Evolutionary conservation across 441 rosid species (phyloP).

Genomic region (Croton laevigatus): DNA sequence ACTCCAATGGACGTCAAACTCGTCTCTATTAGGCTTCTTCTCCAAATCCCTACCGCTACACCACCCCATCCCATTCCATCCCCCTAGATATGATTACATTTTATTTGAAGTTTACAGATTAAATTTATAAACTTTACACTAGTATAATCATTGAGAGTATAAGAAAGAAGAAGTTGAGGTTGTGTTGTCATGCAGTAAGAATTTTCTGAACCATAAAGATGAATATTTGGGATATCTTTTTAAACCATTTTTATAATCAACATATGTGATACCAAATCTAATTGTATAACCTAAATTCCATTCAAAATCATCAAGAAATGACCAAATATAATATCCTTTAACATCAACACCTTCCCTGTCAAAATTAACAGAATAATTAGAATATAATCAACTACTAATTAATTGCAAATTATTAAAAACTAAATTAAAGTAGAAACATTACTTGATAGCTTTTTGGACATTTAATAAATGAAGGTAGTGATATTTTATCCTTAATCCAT

Average conservation of each 20-base stretch:
- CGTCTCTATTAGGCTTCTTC: too few relatives aligned
- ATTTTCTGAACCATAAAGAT: constrained; percentile 29
- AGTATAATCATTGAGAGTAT: neutral
- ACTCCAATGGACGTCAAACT: too few relatives aligned
- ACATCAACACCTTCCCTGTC: constrained; percentile 35
- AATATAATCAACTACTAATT: neutral
- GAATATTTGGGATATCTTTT: constrained; percentile 32
- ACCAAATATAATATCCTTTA: constrained; percentile 34
- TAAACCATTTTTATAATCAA: constrained; percentile 29
- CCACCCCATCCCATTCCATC: too few relatives aligned
- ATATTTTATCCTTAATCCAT: constrained; percentile 26
- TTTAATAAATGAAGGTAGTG: constrained; percentile 33
- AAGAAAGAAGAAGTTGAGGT: constrained; percentile 1
- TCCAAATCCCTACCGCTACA: too few relatives aligned
- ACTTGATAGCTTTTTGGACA: constrained; percentile 34
- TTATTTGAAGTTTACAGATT: too few relatives aligned
- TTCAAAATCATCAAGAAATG: constrained; percentile 38
- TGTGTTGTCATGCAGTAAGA: constrained; percentile 16
- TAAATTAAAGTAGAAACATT: neutral
- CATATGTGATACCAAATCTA: constrained; percentile 29
- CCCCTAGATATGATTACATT: too few relatives aligned
- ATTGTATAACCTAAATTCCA: constrained; percentile 31
- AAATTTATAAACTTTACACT: too few relatives aligned
- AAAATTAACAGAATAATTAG: neutral
- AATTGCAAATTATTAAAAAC: neutral